Conservation (phyloP, 192 early-diverging fungal species). For the Backusella macrospora region DNA sequence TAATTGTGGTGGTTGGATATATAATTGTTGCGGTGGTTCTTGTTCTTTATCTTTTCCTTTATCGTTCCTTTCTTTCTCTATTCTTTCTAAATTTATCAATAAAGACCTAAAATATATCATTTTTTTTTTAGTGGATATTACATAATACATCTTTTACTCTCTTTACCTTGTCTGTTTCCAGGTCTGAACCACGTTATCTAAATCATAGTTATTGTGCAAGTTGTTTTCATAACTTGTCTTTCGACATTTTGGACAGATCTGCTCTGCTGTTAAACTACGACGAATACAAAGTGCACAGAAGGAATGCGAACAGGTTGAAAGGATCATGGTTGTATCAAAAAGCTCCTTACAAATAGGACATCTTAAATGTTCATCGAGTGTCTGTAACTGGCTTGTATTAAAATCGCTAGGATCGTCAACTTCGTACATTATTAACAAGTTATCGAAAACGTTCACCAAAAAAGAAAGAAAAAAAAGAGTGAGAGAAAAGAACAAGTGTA, state of each 20-base stretch:
- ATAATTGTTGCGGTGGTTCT: neutral
- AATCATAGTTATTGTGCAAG: conserved; percentile 33
- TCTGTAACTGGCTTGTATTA: conserved; percentile 51
- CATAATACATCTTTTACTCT: neutral
- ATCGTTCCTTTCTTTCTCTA: neutral
- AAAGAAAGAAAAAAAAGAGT: neutral
- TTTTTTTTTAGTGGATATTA: too few relatives aligned
- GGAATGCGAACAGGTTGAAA: conserved; percentile 67
- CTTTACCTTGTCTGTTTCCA: conserved; percentile 37
- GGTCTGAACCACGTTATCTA: conserved; percentile 32
- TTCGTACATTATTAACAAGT: conserved; percentile 9
- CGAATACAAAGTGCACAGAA: conserved; percentile 82
- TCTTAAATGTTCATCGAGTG: conserved; percentile 68
- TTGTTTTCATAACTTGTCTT: conserved; percentile 27
- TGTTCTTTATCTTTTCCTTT: neutral
- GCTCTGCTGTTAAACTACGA: conserved; percentile 57
- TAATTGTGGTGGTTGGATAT: neutral
- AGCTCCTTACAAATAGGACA: conserved; percentile 82
- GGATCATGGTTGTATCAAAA: conserved; percentile 59
- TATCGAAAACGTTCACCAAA: neutral
- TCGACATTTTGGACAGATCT: conserved; percentile 70
- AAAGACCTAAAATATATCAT: neutral
- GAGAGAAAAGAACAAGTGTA: too few relatives aligned
- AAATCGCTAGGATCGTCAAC: conserved; percentile 79
- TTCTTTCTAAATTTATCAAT: neutral